Percentiles rank a stretch among this genome's conserved stretches.
Evolutionary conservation across 768 basidiomycete species (phyloP).

Genomic region (Panaeolus cyanescens): DNA sequence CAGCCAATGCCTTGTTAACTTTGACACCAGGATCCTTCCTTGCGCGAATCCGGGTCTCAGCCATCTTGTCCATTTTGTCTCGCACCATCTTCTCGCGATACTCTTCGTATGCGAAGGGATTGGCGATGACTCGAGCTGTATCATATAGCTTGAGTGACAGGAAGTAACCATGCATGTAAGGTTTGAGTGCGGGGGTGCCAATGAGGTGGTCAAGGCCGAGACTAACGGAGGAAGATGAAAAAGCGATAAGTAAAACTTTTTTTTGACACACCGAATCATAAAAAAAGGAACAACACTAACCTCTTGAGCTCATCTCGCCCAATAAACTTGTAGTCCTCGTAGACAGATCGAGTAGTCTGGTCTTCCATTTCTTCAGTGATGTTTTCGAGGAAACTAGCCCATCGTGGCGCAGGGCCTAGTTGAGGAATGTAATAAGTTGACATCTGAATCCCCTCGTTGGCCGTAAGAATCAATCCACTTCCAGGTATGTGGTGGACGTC

Average conservation of each 20-base stretch:
- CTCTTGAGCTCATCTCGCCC: constrained; percentile 82
- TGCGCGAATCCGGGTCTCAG: constrained; percentile 88
- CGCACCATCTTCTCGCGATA: constrained; percentile 87
- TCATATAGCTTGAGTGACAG: constrained; percentile 94
- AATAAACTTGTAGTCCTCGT: constrained; percentile 98
- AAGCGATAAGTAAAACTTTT: constrained; percentile 11
- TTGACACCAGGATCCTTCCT: constrained; percentile 74
- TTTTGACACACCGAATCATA: neutral
- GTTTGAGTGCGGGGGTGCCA: constrained; percentile 94
- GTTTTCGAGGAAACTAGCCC: constrained; percentile 98
- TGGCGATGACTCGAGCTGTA: constrained; percentile 91
- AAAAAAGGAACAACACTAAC: constrained; percentile 47
- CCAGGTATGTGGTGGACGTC: constrained; percentile 88
- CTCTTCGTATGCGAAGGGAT: constrained; percentile 95
- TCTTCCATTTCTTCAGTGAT: constrained; percentile 99
- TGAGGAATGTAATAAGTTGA: constrained; percentile 94
- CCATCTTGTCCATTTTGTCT: constrained; percentile 91
- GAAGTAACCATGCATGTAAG: constrained; percentile 99
- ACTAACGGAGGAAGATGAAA: constrained; percentile 38
- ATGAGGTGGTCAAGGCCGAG: constrained; percentile 94
- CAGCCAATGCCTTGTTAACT: constrained; percentile 80
- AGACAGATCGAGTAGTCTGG: constrained; percentile 73
- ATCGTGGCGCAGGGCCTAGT: constrained; percentile 93
- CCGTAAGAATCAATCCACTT: constrained; percentile 87
- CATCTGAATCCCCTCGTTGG: constrained; percentile 98